Evolutionary conservation across 495 filamentous ascomycete genomes (phyloP).

Genomic region (Hypoxylon subgilvum): DNA sequence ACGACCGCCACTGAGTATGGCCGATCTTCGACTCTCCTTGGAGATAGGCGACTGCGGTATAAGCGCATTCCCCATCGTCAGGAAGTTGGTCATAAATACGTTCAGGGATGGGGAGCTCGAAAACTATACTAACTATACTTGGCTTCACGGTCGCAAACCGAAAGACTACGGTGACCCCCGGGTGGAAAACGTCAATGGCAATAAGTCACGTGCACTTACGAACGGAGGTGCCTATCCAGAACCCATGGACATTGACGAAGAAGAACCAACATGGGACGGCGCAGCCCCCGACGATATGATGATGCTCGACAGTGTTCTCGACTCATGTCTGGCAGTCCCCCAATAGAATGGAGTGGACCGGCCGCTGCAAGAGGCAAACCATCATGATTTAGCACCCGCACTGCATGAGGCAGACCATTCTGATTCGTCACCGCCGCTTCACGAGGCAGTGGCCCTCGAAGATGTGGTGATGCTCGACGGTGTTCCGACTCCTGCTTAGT

Average conservation of each 20-base stretch:
- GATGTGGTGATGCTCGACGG: no score
- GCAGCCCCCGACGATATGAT: slow-evolving; percentile 64
- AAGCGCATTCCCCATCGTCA: slow-evolving; percentile 76
- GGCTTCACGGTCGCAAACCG: slow-evolving; percentile 47
- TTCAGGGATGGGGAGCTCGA: slow-evolving; percentile 81
- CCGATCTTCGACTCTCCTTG: slow-evolving; percentile 77
- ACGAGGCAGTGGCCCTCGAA: no score
- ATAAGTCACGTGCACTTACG: slow-evolving; percentile 32
- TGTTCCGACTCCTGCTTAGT: no score
- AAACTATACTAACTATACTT: slow-evolving; percentile 61
- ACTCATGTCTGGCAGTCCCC: slow-evolving; percentile 56
- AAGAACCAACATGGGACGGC: slow-evolving; percentile 76
- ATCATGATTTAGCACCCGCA: no score
- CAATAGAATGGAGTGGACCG: slow-evolving; percentile 13
- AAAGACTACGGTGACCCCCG: slow-evolving; percentile 37
- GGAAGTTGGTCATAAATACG: slow-evolving; percentile 70
- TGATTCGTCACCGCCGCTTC: neutral
- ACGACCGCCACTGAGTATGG: slow-evolving; percentile 72
- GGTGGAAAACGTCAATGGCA: slow-evolving; percentile 45
- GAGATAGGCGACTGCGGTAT: slow-evolving; percentile 75
- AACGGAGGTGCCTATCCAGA: slow-evolving; percentile 53
- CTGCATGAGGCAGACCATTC: no score
- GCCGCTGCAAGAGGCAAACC: neutral
- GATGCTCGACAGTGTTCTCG: slow-evolving; percentile 71
- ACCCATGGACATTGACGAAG: slow-evolving; percentile 69